Percentiles rank a stretch among this genome's conserved stretches.
Conservation (phyloP, 176 grass and related monocot genomes). For the Phoenix roebelenii region DNA sequence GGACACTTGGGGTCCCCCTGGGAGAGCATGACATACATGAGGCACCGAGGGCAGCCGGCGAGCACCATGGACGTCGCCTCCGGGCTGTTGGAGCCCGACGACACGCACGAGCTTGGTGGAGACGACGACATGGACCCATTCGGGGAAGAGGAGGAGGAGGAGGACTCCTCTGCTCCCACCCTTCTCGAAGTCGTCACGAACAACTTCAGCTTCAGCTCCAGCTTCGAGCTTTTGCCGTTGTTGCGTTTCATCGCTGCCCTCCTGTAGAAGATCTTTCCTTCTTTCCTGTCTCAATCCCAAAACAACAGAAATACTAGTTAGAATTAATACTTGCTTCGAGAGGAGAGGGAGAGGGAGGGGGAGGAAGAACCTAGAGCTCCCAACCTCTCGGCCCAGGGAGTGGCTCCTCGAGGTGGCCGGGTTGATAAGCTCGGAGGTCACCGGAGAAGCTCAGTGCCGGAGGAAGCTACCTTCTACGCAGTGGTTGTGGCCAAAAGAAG, state of each 20-base stretch:
- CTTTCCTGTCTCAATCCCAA: background rate
- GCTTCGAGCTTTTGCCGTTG: constrained; percentile 20
- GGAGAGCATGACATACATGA: constrained; percentile 67
- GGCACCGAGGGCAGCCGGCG: constrained; percentile 52
- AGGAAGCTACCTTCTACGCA: too few species aligned
- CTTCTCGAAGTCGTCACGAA: constrained; percentile 9
- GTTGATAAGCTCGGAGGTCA: too few species aligned
- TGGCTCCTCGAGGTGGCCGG: too few species aligned
- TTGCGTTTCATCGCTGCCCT: constrained; percentile 28
- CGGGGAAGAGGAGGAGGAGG: background rate
- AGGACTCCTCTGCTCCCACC: background rate
- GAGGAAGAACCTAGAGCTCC: too few species aligned
- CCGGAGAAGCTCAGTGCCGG: too few species aligned
- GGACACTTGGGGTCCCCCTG: constrained; percentile 55
- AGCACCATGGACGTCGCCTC: constrained; percentile 54
- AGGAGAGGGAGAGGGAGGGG: too few species aligned
- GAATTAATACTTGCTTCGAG: too few species aligned
- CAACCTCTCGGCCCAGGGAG: too few species aligned
- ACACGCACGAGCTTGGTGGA: constrained; percentile 52
- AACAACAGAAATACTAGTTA: background rate
- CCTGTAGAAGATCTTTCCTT: background rate
- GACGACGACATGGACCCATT: constrained; percentile 7
- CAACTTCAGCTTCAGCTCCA: constrained; percentile 49
- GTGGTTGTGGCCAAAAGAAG: too few species aligned
- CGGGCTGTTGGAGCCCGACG: constrained; percentile 28